Evolutionary conservation across 2,329 filamentous ascomycete genomes (phyloP).

Genomic region (Claviceps sp.): DNA sequence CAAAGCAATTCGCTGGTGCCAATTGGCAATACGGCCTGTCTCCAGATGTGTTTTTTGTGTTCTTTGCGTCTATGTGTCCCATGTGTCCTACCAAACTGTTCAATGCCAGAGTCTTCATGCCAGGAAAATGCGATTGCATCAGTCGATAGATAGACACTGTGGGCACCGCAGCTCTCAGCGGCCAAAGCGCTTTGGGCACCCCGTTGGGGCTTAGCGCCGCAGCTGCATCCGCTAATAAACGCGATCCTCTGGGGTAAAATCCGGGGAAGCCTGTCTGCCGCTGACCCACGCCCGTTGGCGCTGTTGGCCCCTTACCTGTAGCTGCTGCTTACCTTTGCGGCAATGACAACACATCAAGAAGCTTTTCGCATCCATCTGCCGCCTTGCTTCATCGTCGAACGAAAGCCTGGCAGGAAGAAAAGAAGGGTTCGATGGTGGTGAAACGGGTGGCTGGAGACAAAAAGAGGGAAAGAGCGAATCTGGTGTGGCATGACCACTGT

Average conservation of each 20-base stretch:
- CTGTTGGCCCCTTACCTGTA: not conserved
- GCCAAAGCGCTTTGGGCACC: not conserved
- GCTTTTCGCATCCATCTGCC: not conserved
- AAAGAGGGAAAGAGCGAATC: not conserved
- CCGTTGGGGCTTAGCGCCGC: constrained; percentile 1
- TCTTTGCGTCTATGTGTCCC: no score
- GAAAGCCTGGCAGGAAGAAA: not conserved
- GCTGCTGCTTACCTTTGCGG: no score
- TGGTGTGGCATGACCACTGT: not conserved
- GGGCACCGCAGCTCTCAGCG: not conserved
- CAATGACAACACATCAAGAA: not conserved
- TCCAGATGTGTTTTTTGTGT: no score
- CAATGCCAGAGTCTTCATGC: not conserved
- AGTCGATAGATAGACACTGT: not conserved
- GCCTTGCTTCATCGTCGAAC: not conserved
- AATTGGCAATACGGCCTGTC: no score
- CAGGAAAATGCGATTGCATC: not conserved
- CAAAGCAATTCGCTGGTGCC: not conserved
- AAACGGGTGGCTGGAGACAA: not conserved
- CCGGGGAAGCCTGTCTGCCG: constrained; percentile 13
- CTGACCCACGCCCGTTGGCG: constrained; percentile 7
- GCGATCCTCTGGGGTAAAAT: constrained; percentile 12
- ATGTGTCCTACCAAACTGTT: no score
- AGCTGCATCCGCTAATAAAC: constrained; percentile 7
- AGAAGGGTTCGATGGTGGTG: not conserved